Conservation (phyloP, 169 alveolate species). For the Cryptosporidium sp. region DNA sequence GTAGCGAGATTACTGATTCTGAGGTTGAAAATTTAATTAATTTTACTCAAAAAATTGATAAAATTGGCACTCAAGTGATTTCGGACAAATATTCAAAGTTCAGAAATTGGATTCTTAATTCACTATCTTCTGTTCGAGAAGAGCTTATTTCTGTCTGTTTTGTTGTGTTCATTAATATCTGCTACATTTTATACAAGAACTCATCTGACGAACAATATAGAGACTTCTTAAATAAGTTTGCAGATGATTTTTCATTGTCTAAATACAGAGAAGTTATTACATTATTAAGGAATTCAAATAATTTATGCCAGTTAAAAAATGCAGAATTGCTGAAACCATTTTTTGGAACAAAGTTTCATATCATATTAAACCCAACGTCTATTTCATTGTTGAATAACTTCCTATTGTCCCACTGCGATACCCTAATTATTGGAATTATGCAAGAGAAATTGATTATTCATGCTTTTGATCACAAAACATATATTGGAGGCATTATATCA, state of each 20-base stretch:
- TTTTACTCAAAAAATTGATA: neutral
- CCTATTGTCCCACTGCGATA: constrained; percentile 28
- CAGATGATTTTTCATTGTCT: constrained; percentile 29
- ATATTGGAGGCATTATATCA: neutral
- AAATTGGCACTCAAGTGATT: neutral
- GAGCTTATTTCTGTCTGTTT: constrained; percentile 53
- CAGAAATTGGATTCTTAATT: constrained; percentile 58
- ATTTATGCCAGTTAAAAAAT: constrained; percentile 11
- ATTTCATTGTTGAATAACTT: constrained; percentile 37
- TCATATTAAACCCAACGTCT: constrained; percentile 18
- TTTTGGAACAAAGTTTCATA: constrained; percentile 34
- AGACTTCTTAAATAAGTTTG: constrained; percentile 32
- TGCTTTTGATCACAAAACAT: neutral
- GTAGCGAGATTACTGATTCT: neutral
- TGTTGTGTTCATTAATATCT: constrained; percentile 28
- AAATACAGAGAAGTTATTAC: constrained; percentile 31
- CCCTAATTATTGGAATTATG: constrained; percentile 18
- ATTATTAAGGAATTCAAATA: constrained; percentile 7
- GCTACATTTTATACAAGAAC: constrained; percentile 5
- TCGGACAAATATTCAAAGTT: constrained; percentile 40
- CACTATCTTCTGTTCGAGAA: constrained; percentile 22
- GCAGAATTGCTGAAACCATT: constrained; percentile 29
- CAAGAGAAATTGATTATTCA: constrained; percentile 36
- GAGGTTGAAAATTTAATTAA: constrained; percentile 6
- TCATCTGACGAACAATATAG: neutral